Evolutionary conservation across 1,284 basidiomycete species (phyloP).

Genomic region (Amylostereum areolatum): DNA sequence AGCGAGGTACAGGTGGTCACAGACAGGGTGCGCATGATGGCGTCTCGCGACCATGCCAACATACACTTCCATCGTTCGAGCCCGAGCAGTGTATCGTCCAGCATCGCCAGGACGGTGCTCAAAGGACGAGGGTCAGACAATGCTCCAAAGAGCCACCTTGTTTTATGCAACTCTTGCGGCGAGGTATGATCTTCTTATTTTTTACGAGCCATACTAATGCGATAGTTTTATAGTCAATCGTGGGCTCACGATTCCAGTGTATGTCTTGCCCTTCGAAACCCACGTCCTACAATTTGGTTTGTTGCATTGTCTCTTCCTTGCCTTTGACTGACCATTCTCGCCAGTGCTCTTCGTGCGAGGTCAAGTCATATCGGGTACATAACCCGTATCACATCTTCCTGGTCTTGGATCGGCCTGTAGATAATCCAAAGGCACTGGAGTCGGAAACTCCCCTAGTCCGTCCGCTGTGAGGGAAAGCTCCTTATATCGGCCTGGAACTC

Average conservation of each 20-base stretch:
- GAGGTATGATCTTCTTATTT: slow-evolving; percentile 34
- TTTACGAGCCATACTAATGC: not conserved
- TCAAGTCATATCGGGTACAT: slow-evolving; percentile 70
- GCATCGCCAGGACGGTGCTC: slow-evolving; percentile 16
- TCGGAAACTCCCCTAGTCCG: slow-evolving; percentile 60
- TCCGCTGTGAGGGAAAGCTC: slow-evolving; percentile 41
- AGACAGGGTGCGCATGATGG: slow-evolving; percentile 67
- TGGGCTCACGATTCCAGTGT: slow-evolving; percentile 72
- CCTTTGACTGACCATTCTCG: not conserved
- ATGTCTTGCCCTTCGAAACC: slow-evolving; percentile 67
- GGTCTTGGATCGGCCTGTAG: slow-evolving; percentile 75
- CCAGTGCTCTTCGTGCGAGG: slow-evolving; percentile 80
- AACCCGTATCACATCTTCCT: slow-evolving; percentile 83
- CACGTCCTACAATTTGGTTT: slow-evolving; percentile 57
- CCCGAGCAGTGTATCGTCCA: slow-evolving; percentile 11
- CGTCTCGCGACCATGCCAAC: slow-evolving; percentile 55
- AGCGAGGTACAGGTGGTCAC: slow-evolving; percentile 64
- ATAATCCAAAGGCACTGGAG: slow-evolving; percentile 49
- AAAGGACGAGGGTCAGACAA: slow-evolving; percentile 15
- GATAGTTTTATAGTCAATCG: slow-evolving; percentile 42
- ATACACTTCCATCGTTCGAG: slow-evolving; percentile 27
- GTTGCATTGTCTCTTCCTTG: slow-evolving; percentile 13
- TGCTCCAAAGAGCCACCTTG: slow-evolving; percentile 43
- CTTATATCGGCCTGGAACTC: slow-evolving; percentile 1
- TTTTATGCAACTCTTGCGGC: slow-evolving; percentile 36